A percentile compares a stretch with the other conserved stretches of the same genome.
These are phyloP conservation scores for Saksenaea oblongispora DNA, from an alignment of 371 early-diverging fungal genomes.

Conservation along the genomic window DNA sequence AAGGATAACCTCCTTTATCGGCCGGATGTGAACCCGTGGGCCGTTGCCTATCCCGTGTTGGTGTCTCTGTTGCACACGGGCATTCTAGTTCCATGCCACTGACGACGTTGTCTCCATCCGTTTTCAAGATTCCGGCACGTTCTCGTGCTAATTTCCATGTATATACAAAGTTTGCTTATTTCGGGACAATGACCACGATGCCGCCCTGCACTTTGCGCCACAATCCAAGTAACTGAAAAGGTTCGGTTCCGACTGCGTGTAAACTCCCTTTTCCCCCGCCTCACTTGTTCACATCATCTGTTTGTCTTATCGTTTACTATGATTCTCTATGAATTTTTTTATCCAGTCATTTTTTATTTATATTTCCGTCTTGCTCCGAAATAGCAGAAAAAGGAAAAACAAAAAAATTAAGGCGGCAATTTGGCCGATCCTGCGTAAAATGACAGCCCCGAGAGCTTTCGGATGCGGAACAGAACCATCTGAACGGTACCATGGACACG, in stretches of 20 bases:
- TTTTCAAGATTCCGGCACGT: constrained; percentile 6
- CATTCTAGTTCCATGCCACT: constrained; percentile 1
- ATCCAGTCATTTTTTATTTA: not conserved
- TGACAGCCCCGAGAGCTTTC: constrained; percentile 5
- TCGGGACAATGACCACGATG: constrained; percentile 7
- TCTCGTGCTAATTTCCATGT: constrained; percentile 3
- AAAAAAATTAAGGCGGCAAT: not conserved
- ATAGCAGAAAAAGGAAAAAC: not conserved
- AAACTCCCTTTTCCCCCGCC: not conserved
- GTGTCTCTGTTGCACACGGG: constrained; percentile 1
- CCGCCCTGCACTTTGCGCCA: constrained; percentile 7
- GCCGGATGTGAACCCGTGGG: constrained; percentile 8
- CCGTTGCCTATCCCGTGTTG: constrained; percentile 6
- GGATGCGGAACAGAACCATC: not conserved
- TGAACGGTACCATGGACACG: constrained; percentile 1
- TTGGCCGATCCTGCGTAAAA: constrained; percentile 2
- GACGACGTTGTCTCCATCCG: constrained; percentile 5
- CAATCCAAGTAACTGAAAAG: constrained; percentile 2
- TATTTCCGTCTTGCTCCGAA: not conserved
- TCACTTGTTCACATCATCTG: not conserved
- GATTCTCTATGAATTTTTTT: not conserved
- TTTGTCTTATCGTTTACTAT: not conserved
- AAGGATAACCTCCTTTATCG: constrained; percentile 9
- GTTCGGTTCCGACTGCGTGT: constrained; percentile 5
- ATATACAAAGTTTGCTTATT: constrained; percentile 4